phyloP scores from a whole-genome alignment of 225 moss, liverwort and hornwort genomes.

The Physcomitrellopsis africana region DNA sequence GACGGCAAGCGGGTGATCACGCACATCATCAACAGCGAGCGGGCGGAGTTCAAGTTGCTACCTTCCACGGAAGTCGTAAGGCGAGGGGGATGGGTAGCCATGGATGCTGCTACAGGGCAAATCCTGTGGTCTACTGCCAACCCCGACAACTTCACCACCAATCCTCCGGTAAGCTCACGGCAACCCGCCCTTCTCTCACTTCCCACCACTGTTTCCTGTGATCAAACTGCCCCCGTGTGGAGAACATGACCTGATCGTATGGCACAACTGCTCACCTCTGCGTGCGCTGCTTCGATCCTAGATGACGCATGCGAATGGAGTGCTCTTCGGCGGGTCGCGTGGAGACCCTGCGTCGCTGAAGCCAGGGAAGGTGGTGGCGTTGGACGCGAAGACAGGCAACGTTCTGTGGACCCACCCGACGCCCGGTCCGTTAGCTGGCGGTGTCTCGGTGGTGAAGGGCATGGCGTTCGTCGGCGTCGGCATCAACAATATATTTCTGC shows the following conservation, averaged over 20 bases:
- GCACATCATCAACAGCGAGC: conserved; percentile 33
- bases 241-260: too few species aligned
- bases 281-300: neutral
- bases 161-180: conserved; percentile 17
- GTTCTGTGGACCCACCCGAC: conserved; percentile 30
- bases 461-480: conserved; percentile 32
- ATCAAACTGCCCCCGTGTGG: too few species aligned
- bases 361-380: conserved; percentile 24
- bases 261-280: neutral
- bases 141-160: conserved; percentile 25
- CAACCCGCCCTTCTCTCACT: neutral
- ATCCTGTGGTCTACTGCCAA: conserved; percentile 42
- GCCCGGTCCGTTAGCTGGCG: conserved; percentile 25
- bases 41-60: conserved; percentile 33
- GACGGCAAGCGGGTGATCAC: conserved; percentile 51
- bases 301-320: conserved; percentile 31
- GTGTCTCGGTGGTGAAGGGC: conserved; percentile 31
- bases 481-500: conserved; percentile 9
- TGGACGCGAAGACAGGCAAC: conserved; percentile 33
- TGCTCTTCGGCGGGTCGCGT: conserved; percentile 28
- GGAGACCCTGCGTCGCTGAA: neutral
- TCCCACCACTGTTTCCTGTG: neutral
- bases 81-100: conserved; percentile 43
- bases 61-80: conserved; percentile 26
- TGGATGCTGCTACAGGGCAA: conserved; percentile 31